Evolutionary conservation across 306 rosid genomes (phyloP), one percentile per base, ranked within the genome.

Genomic region (Rosa persica): DNA sequence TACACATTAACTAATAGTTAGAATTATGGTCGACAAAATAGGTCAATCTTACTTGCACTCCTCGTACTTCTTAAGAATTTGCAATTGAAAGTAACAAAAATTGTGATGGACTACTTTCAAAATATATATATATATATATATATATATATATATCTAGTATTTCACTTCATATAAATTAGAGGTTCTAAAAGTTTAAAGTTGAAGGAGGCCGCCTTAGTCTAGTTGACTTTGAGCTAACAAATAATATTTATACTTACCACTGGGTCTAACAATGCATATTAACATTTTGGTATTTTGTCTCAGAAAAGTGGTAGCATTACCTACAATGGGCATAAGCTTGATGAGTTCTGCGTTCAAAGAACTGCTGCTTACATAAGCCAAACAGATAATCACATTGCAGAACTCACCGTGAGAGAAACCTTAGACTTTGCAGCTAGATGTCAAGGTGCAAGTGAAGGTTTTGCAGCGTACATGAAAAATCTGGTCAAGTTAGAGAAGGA

Each of bases 381-480:
- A 84, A 90, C 98, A 49, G 98, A 93, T 83, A 87, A 91, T 80
- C 93, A 93, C 80, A 83, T 88, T 51, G 93, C 93, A 66, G 98
- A 93, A 57, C 52, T 93, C 64, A 93, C 98, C 4, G 98, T 93
- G 2, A 77, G 98, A 79, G 98, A 93, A 88, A 91, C 93, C 73
- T 79, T 93, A 80, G 98, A 93, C 83, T 93, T 93, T 60, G 98
- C 90, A 65, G 98, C 98, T 82, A 87, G 98, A 89, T 93, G 92
- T 80, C 96, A 93, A 83, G 98, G 98, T 67, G 87, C 98, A 70
- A 66, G 89, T 51, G 92, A 87, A 85, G 90, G 89, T 23, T 90
- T 90, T 80, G 85, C 89, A 84, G 98, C 70, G 11, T 85, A 87
- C 75, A 66, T 89, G 66, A 75, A 76, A 72, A 90, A 88, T 48